Percentiles rank a stretch among this genome's conserved stretches.
These are phyloP conservation scores for Candida hungchunana DNA, from an alignment of 805 yeast species.

Conservation along the genomic window DNA sequence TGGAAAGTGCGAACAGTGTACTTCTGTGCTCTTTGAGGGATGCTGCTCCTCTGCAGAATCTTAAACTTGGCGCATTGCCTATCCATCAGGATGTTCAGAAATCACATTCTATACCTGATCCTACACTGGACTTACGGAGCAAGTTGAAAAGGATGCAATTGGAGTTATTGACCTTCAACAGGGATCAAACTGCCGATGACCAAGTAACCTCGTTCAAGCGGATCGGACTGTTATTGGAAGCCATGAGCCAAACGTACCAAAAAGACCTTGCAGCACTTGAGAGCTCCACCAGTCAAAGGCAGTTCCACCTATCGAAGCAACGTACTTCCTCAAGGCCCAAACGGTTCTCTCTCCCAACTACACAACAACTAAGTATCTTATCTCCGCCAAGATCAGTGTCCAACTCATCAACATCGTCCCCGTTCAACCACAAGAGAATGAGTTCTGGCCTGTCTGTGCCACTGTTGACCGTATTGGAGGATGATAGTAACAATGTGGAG, in stretches of 20 bases:
- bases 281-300: slow-evolving; percentile 10
- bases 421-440: slow-evolving; percentile 18
- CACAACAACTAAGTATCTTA: slow-evolving; percentile 6
- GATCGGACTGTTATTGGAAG: slow-evolving; percentile 13
- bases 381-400: slow-evolving; percentile 12
- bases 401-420: slow-evolving; percentile 13
- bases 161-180: slow-evolving; percentile 9
- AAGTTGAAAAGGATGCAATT: slow-evolving; percentile 10
- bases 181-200: slow-evolving; percentile 6
- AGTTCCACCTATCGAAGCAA: slow-evolving; percentile 10
- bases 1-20: neutral
- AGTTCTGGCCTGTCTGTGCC: slow-evolving; percentile 28
- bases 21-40: slow-evolving; percentile 6
- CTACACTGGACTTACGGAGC: slow-evolving; percentile 10
- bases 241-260: slow-evolving; percentile 11
- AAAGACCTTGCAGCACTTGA: slow-evolving; percentile 8
- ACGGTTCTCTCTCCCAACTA: slow-evolving; percentile 21
- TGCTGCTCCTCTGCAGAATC: neutral
- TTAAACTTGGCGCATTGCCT: slow-evolving; percentile 4
- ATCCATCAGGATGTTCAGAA: neutral
- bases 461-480: slow-evolving; percentile 27
- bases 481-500: slow-evolving; percentile 8
- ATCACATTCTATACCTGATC: slow-evolving; percentile 1
- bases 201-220: slow-evolving; percentile 8
- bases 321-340: slow-evolving; percentile 14